Conservation (phyloP, 2,329 filamentous ascomycete species). For the Lachnellula subtilissima region DNA sequence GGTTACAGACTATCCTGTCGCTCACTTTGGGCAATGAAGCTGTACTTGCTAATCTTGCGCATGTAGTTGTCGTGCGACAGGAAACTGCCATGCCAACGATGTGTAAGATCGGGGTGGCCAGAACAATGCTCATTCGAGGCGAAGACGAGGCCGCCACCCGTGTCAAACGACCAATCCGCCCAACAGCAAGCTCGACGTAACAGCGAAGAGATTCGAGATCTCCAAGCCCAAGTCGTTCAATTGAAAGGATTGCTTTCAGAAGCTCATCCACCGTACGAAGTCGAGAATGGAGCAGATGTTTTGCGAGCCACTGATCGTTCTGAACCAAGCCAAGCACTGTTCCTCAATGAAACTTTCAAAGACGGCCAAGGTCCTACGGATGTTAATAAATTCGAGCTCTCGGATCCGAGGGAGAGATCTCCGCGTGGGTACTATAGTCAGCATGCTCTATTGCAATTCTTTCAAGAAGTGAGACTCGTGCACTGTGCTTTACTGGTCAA, state of each 20-base stretch:
- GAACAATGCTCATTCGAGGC: constrained; percentile 9
- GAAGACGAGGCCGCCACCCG: background rate
- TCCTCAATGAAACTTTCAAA: background rate
- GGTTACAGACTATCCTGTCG: background rate
- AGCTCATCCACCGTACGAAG: background rate
- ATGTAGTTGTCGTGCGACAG: constrained; percentile 9
- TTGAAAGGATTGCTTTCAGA: constrained; percentile 11
- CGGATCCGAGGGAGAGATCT: constrained; percentile 14
- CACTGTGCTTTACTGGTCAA: background rate
- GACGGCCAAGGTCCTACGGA: background rate
- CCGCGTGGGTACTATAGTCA: constrained; percentile 12
- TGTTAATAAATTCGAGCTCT: constrained; percentile 2
- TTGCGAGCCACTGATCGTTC: background rate
- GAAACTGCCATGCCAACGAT: constrained; percentile 8
- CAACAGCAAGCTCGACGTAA: background rate
- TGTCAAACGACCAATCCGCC: background rate
- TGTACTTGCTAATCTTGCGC: background rate
- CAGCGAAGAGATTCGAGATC: constrained; percentile 12
- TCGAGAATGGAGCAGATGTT: background rate
- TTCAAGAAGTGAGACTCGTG: constrained; percentile 3
- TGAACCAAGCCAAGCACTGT: background rate
- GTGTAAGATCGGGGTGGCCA: constrained; percentile 5
- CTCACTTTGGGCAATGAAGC: background rate
- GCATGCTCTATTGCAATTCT: constrained; percentile 8
- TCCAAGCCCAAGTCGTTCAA: constrained; percentile 6